Base-by-base conservation (phyloP, 1,139 yeast species). In the Hyphopichia fennica region DNA sequence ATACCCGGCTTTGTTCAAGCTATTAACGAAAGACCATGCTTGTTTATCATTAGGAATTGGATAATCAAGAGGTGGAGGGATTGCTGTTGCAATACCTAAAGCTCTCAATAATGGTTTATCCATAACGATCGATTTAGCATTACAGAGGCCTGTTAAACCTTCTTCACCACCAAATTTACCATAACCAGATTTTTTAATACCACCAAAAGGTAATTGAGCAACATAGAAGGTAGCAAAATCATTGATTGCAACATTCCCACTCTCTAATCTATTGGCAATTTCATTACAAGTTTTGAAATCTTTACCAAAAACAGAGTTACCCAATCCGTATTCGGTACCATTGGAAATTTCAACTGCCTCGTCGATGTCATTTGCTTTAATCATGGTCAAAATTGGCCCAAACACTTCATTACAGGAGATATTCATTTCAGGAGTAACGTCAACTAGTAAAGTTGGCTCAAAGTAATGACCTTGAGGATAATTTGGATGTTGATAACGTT, bases 111-210 rank as follows among this genome's bases (percentile, higher is more conserved):
- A 81, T 32, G 86, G 79, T 50, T 80, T 82, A 63, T 93, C 98
- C 72, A 80, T 85, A 44, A 96, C 90, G 4, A 93, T 79, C 35
- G 95, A 82, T 60, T 93, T 93, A 42, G 89, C 87, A 44, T 82
- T 75, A 60, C 98, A 91, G 36, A 93, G 71, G 0, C 96, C 98
- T 35, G 89, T 79, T 31, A 93, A 71, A 1, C 98, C 99, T 71
- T 93, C 99, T 59, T 86, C 95, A 32, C 99, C 98, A 23, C 96
- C 96, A 68, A 93, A 93, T 60, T 90, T 91, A 42, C 98, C 98
- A 57, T 89, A 93, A 0, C 99, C 99, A 8, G 96, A 87, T 39
- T 91, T 93, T 53, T 85, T 85, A 27, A 80, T 79, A 23, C 99
- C 99, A 42, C 99, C 99, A 67, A 93, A 93, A 32, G 99, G 99